Conservation (phyloP, 768 basidiomycete species). For the Strobilomyces confusus region DNA sequence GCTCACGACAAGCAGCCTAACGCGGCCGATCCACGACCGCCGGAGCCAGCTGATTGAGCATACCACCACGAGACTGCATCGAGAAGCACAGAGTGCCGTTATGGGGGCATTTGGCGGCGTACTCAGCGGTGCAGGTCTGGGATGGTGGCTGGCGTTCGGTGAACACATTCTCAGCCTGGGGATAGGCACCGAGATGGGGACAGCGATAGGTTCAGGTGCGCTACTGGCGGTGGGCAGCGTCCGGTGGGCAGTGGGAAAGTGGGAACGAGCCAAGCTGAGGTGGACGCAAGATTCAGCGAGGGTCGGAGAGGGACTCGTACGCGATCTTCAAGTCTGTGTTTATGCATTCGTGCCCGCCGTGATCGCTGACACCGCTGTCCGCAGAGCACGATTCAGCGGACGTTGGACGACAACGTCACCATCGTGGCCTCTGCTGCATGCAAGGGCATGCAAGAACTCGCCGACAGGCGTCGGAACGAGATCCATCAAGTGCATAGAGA, state of each 20-base stretch:
- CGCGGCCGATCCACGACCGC: constrained; percentile 47
- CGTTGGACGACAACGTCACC: constrained; percentile 49
- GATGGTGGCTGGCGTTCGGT: constrained; percentile 50
- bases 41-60: constrained; percentile 49
- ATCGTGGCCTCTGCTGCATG: constrained; percentile 50
- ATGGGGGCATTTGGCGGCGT: constrained; percentile 48
- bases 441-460: constrained; percentile 39
- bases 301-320: constrained; percentile 55
- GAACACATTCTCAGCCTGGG: constrained; percentile 36
- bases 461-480: constrained; percentile 41
- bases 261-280: constrained; percentile 61
- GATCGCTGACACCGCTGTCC: constrained; percentile 1
- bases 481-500: constrained; percentile 42
- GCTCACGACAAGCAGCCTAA: constrained; percentile 45
- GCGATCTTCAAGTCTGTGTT: constrained; percentile 56
- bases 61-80: constrained; percentile 57
- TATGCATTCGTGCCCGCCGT: not conserved
- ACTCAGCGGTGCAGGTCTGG: constrained; percentile 45
- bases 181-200: constrained; percentile 46
- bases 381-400: constrained; percentile 45
- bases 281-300: constrained; percentile 71
- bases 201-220: constrained; percentile 56
- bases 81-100: constrained; percentile 57
- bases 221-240: constrained; percentile 47
- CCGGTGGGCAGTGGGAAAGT: constrained; percentile 60